phyloP scores from a whole-genome alignment of 306 rosid genomes.

The Quercus glauca region DNA sequence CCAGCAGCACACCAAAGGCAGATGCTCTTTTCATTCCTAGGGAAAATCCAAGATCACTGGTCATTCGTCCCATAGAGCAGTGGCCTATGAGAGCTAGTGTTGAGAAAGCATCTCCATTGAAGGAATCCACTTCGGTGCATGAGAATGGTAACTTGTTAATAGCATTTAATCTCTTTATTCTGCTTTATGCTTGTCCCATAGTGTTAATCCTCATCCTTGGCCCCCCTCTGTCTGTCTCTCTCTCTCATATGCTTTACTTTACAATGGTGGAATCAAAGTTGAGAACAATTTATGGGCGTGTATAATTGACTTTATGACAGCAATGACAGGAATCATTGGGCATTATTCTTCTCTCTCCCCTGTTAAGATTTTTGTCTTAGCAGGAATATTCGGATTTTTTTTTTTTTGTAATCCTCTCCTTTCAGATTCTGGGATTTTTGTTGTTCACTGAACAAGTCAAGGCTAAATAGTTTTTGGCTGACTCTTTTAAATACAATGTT shows the following conservation, averaged over 20 bases:
- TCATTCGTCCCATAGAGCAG: slow-evolving; percentile 80
- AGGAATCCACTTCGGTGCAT: slow-evolving; percentile 37
- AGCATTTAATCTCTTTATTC: neutral
- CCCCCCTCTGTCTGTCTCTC: neutral
- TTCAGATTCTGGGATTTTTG: neutral
- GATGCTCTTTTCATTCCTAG: slow-evolving; percentile 92
- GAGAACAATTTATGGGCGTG: neutral
- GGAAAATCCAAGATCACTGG: slow-evolving; percentile 97
- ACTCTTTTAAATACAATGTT: slow-evolving; percentile 19
- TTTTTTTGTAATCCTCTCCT: neutral
- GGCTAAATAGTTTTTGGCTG: neutral
- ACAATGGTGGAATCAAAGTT: neutral
- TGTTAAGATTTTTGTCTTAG: neutral
- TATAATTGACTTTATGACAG: neutral
- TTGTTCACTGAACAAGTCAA: neutral
- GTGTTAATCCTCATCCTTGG: neutral
- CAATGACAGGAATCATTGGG: too few relatives aligned
- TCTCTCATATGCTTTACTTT: neutral
- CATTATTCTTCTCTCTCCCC: neutral
- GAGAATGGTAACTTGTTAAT: slow-evolving; percentile 57
- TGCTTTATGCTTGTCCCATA: neutral
- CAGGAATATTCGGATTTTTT: neutral
- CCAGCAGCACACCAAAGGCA: slow-evolving; percentile 78
- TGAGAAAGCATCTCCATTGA: slow-evolving; percentile 52
- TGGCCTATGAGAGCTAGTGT: slow-evolving; percentile 59